Base-by-base conservation (phyloP, 108 stramenopile species). In the Cyclotella choctawhatcheeana region DNA sequence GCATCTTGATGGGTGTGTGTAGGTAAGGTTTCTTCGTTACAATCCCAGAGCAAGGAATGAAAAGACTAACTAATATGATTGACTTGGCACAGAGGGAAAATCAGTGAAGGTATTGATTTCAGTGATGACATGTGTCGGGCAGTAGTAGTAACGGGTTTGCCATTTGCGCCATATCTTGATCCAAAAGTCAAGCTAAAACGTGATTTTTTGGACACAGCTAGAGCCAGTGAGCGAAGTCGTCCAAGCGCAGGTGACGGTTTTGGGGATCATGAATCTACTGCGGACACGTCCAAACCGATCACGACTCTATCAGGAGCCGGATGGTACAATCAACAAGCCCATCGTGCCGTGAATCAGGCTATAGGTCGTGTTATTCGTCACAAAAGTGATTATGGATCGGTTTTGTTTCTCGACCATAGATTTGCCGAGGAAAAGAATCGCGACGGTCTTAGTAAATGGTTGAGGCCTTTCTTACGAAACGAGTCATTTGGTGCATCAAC, bases 351-450 rank as follows among this genome's bases (percentile, higher is more conserved):
- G 22, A 99, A 99, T 71, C 99, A 99, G 74, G 98, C 97, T 10
- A 77, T 99, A 31, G 99, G 99, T 0, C 84, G 99, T 20, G 98
- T 98, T 0, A 97, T 99, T 73, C 97, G 99, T n/a, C 98, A 99
- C 82, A 76, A 84, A 21, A 63, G 69, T n/a, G 99, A 99, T 71
- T 99, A 89, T 65, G 99, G 98, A 26, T 93, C 96, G 30, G 92
- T 99, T 1, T 74, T 99, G 8, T 77, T 99, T 44, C 83, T 96
- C 20, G 99, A 99, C 72, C 84, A 88, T 64, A 88, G 99, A 13
- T 99, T 95, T 82, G 81, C 85, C 30, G 86, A 91, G 44, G 51
- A 71, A n/a, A 70, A 84, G 25, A 95, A 92, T 64, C 74, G 77
- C 63, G 60, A 85, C 27, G 91, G 91, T 2, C 60, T 95, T 29